Conservation (phyloP, 1,284 basidiomycete genomes). For the Austroboletus niveus region DNA sequence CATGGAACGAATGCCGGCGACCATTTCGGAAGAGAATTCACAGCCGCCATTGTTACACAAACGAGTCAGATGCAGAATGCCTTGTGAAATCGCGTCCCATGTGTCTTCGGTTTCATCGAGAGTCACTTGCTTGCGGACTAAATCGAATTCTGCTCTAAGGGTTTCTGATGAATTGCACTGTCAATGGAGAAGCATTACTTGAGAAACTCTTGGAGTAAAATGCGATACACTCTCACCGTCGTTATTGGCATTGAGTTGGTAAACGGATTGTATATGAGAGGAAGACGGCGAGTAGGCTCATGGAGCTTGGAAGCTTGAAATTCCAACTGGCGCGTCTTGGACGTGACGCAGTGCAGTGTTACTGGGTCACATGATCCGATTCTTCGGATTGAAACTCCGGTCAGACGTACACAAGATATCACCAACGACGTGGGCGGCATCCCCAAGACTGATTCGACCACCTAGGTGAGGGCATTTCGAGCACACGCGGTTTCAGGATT, state of each 20-base stretch:
- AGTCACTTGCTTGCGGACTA: slow-evolving; percentile 43
- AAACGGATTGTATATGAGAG: neutral
- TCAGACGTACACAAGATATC: neutral
- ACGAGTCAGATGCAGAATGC: slow-evolving; percentile 50
- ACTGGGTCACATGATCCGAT: slow-evolving; percentile 24
- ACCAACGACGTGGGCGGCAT: slow-evolving; percentile 14
- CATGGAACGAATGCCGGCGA: slow-evolving; percentile 51
- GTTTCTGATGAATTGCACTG: slow-evolving; percentile 36
- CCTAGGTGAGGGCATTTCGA: slow-evolving; percentile 24
- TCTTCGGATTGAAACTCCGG: slow-evolving; percentile 34
- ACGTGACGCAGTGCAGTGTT: slow-evolving; percentile 15
- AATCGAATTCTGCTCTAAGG: slow-evolving; percentile 43
- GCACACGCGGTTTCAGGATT: neutral
- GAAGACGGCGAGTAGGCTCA: slow-evolving; percentile 12
- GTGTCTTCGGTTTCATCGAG: slow-evolving; percentile 78
- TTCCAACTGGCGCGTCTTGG: slow-evolving; percentile 22
- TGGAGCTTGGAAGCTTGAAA: slow-evolving; percentile 12
- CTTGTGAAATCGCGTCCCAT: slow-evolving; percentile 73
- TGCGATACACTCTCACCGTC: slow-evolving; percentile 12
- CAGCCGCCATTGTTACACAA: slow-evolving; percentile 59
- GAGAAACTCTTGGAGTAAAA: too few relatives aligned
- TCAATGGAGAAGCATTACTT: slow-evolving; percentile 3
- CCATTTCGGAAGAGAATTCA: slow-evolving; percentile 55
- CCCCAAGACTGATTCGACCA: slow-evolving; percentile 17
- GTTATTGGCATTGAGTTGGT: slow-evolving; percentile 31